Evolutionary conservation across 768 basidiomycete species (phyloP).

Genomic region (Amyloporia xantha): DNA sequence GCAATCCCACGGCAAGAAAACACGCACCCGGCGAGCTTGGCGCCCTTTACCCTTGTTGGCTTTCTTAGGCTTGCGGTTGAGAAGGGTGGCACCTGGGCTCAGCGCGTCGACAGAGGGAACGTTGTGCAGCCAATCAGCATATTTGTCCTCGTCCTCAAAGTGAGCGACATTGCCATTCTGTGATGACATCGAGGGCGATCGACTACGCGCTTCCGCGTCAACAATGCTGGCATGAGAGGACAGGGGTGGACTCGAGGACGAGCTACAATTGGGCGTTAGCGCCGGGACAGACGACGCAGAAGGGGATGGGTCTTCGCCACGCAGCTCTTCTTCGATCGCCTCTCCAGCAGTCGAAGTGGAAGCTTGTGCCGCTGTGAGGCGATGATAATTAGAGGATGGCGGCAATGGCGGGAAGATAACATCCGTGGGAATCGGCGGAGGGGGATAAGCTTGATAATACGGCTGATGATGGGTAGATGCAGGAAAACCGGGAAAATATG

Average conservation of each 20-base stretch:
- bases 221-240: slow-evolving; percentile 18
- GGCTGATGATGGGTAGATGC: slow-evolving; percentile 63
- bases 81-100: background rate
- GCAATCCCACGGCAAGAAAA: too few species aligned
- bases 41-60: too few species aligned
- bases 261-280: slow-evolving; percentile 54
- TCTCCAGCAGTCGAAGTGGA: background rate
- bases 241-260: slow-evolving; percentile 60
- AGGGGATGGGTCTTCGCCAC: slow-evolving; percentile 14
- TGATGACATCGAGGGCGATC: too few species aligned
- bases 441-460: slow-evolving; percentile 58
- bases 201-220: too few species aligned
- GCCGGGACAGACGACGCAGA: slow-evolving; percentile 46
- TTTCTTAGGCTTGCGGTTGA: too few species aligned
- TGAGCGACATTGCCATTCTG: too few species aligned
- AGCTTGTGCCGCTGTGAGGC: slow-evolving; percentile 10
- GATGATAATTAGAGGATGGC: slow-evolving; percentile 37
- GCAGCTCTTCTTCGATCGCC: background rate
- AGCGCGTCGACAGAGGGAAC: background rate
- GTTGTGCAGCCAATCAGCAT: background rate
- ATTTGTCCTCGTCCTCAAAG: too few species aligned
- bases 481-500: slow-evolving; percentile 22
- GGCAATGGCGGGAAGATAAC: slow-evolving; percentile 73
- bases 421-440: slow-evolving; percentile 49
- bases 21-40: too few species aligned